Percentiles rank a stretch among this genome's conserved stretches.
Evolutionary conservation across 495 filamentous ascomycete species (phyloP).

Genomic region (Penicillium herquei): DNA sequence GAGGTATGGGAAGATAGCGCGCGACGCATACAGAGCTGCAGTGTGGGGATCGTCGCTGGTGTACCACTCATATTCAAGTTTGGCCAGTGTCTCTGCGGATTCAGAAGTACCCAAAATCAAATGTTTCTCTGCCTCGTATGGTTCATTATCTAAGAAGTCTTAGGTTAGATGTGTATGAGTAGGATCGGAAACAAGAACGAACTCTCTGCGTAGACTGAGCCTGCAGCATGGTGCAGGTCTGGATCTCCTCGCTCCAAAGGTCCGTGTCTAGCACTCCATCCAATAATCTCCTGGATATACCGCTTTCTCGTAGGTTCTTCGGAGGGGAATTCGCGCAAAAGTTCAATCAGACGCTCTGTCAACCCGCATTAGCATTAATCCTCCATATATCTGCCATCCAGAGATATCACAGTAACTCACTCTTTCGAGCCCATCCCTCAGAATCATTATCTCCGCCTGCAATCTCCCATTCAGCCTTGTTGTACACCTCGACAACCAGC

Average conservation of each 20-base stretch:
- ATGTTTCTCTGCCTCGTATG: conserved; percentile 91
- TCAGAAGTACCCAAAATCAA: conserved; percentile 86
- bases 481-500: conserved; percentile 83
- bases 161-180: conserved; percentile 11
- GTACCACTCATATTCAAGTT: conserved; percentile 93
- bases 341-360: conserved; percentile 53
- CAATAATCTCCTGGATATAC: conserved; percentile 83
- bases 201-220: conserved; percentile 82
- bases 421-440: conserved; percentile 41
- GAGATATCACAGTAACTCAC: conserved; percentile 23
- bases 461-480: conserved; percentile 73
- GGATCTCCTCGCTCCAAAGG: conserved; percentile 91
- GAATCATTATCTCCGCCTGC: conserved; percentile 53
- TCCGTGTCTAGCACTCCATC: conserved; percentile 82
- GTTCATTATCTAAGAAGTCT: conserved; percentile 64
- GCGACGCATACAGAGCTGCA: conserved; percentile 82
- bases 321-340: conserved; percentile 75
- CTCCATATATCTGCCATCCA: background rate
- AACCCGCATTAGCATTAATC: background rate
- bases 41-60: conserved; percentile 82
- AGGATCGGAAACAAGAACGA: conserved; percentile 5
- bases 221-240: conserved; percentile 91
- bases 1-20: conserved; percentile 89
- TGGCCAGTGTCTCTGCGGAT: conserved; percentile 74
- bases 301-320: conserved; percentile 89